phyloP scores from a whole-genome alignment of 2,329 filamentous ascomycete genomes.

The Atkinsonella hypoxylon region DNA sequence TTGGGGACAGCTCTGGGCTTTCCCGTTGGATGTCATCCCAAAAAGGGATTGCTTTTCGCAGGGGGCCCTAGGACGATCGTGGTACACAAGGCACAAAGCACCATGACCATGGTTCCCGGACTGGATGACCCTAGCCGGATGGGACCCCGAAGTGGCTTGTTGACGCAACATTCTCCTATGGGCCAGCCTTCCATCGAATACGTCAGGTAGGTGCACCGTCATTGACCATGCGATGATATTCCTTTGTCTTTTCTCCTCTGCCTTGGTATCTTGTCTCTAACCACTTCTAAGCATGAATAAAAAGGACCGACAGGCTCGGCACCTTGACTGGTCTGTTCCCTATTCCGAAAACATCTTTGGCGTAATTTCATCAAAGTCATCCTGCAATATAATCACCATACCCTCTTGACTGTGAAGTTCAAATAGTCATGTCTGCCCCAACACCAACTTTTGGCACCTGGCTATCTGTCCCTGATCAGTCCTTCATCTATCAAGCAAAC shows the following conservation, averaged over 20 bases:
- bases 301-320: slow-evolving; percentile 2
- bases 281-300: neutral
- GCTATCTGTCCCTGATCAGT: neutral
- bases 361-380: neutral
- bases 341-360: neutral
- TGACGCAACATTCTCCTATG: neutral
- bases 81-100: slow-evolving; percentile 5
- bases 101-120: slow-evolving; percentile 5
- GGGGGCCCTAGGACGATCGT: slow-evolving; percentile 4
- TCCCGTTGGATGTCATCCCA: slow-evolving; percentile 1
- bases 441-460: neutral
- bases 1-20: slow-evolving; percentile 1
- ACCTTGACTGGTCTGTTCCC: neutral
- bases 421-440: slow-evolving; percentile 2
- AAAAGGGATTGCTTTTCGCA: neutral
- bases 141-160: slow-evolving; percentile 2
- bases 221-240: neutral
- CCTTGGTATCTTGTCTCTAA: neutral
- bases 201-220: neutral
- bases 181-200: neutral
- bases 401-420: neutral
- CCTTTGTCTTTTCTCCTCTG: neutral
- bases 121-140: slow-evolving; percentile 1
- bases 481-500: slow-evolving; percentile 1
- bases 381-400: neutral